A percentile compares a stretch with the other conserved stretches of the same genome.
These are phyloP conservation scores for Stropharia rugosoannulata DNA, from an alignment of 768 basidiomycete species.

Conservation along the genomic window DNA sequence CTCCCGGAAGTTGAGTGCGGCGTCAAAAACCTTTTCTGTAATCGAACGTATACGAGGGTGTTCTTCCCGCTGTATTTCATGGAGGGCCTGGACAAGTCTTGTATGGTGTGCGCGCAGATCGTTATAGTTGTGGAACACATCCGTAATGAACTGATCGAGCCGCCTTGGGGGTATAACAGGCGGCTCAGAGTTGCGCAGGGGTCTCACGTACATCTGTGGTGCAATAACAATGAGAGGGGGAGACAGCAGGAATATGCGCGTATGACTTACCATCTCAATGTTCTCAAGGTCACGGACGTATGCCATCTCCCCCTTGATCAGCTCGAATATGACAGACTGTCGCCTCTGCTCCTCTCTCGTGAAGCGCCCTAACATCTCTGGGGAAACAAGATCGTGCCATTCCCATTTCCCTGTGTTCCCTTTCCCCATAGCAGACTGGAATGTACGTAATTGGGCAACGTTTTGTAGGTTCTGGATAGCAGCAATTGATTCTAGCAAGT, in stretches of 20 bases:
- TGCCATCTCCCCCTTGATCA: slow-evolving; percentile 95
- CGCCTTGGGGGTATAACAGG: slow-evolving; percentile 75
- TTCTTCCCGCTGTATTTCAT: slow-evolving; percentile 86
- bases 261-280: slow-evolving; percentile 66
- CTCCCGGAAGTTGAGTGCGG: slow-evolving; percentile 89
- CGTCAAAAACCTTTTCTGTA: slow-evolving; percentile 83
- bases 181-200: slow-evolving; percentile 70
- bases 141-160: slow-evolving; percentile 75
- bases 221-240: neutral
- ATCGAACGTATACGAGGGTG: slow-evolving; percentile 79
- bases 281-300: slow-evolving; percentile 95
- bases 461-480: slow-evolving; percentile 82
- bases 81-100: slow-evolving; percentile 74
- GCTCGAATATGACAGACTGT: slow-evolving; percentile 92
- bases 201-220: slow-evolving; percentile 77
- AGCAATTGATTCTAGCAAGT: slow-evolving; percentile 72
- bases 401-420: slow-evolving; percentile 80
- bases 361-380: slow-evolving; percentile 57
- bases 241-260: neutral
- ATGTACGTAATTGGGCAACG: slow-evolving; percentile 81
- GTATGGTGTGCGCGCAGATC: slow-evolving; percentile 77
- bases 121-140: slow-evolving; percentile 87
- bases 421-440: slow-evolving; percentile 86
- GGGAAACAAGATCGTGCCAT: slow-evolving; percentile 84
- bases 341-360: slow-evolving; percentile 77